These are phyloP conservation scores for Pleurotus djamor DNA, from an alignment of 768 basidiomycete species.

Conservation along the genomic window DNA sequence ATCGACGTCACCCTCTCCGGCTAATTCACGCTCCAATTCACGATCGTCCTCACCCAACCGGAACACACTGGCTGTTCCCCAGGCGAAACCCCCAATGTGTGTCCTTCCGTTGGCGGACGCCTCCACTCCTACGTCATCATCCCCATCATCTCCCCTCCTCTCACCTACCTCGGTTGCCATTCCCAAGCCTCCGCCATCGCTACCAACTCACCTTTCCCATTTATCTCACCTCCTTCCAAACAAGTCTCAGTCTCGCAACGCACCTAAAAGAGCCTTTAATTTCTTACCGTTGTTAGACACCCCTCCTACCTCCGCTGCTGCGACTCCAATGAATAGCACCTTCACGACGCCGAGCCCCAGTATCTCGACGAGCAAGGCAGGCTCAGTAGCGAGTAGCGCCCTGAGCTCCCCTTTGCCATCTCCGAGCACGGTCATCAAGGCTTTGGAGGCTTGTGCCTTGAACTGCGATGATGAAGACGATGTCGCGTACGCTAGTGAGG, in stretches of 20 bases:
- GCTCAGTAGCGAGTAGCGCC: neutral
- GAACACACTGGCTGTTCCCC: neutral
- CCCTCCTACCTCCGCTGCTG: neutral
- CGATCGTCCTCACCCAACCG: neutral
- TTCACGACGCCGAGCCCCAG: neutral
- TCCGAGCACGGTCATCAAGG: neutral
- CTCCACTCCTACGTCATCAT: neutral
- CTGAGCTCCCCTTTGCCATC: neutral
- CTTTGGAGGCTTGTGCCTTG: neutral
- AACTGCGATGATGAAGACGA: neutral
- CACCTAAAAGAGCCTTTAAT: neutral
- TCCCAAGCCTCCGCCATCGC: neutral
- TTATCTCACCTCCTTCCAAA: constrained; percentile 2
- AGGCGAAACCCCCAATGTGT: neutral
- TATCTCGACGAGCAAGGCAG: neutral
- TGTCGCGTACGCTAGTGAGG: neutral
- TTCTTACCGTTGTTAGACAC: constrained; percentile 1
- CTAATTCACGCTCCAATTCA: neutral
- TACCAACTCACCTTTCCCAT: neutral
- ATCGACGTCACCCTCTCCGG: neutral
- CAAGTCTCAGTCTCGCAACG: neutral
- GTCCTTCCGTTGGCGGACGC: neutral
- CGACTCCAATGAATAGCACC: neutral
- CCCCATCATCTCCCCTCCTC: neutral
- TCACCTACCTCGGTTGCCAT: neutral